Conservation (phyloP, 306 rosid genomes). For the Vigna radiata region DNA sequence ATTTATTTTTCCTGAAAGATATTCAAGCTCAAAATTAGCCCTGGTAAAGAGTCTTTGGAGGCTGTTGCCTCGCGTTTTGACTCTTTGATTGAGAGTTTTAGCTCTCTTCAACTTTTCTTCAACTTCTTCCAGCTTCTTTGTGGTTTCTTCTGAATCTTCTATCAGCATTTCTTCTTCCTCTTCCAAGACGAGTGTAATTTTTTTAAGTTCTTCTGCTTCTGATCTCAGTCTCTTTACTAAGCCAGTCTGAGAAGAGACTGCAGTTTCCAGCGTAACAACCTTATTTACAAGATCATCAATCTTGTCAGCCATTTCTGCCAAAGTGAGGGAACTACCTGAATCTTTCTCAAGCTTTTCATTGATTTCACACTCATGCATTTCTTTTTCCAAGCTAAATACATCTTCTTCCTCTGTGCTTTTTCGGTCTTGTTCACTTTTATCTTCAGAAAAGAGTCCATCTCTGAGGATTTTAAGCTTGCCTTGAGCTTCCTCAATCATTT, state of each 20-base stretch:
- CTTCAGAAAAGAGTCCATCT: slow-evolving; percentile 49
- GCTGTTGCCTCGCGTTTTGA: slow-evolving; percentile 49
- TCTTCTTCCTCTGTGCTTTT: slow-evolving; percentile 49
- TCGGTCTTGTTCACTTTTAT: slow-evolving; percentile 8
- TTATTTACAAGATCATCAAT: slow-evolving; percentile 80
- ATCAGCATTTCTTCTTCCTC: slow-evolving; percentile 69
- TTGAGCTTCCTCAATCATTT: slow-evolving; percentile 56
- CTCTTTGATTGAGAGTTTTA: slow-evolving; percentile 50
- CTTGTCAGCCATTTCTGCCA: slow-evolving; percentile 75
- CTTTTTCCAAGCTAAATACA: slow-evolving; percentile 44
- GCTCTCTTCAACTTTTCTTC: slow-evolving; percentile 69
- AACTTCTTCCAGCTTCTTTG: slow-evolving; percentile 62
- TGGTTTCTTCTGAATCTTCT: slow-evolving; percentile 59
- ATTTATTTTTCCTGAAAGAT: slow-evolving; percentile 62
- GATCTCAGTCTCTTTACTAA: slow-evolving; percentile 64
- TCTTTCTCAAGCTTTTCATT: slow-evolving; percentile 51
- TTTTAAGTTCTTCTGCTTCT: slow-evolving; percentile 73
- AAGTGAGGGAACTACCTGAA: slow-evolving; percentile 54
- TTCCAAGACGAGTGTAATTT: slow-evolving; percentile 60
- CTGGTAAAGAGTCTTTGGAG: slow-evolving; percentile 60
- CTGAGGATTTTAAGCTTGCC: slow-evolving; percentile 57
- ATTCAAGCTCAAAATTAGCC: slow-evolving; percentile 63
- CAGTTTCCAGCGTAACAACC: slow-evolving; percentile 70
- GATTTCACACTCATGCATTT: slow-evolving; percentile 46
- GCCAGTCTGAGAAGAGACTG: slow-evolving; percentile 67